Base-by-base conservation (phyloP, 208 protist species). In the Acanthamoeba royreba region DNA sequence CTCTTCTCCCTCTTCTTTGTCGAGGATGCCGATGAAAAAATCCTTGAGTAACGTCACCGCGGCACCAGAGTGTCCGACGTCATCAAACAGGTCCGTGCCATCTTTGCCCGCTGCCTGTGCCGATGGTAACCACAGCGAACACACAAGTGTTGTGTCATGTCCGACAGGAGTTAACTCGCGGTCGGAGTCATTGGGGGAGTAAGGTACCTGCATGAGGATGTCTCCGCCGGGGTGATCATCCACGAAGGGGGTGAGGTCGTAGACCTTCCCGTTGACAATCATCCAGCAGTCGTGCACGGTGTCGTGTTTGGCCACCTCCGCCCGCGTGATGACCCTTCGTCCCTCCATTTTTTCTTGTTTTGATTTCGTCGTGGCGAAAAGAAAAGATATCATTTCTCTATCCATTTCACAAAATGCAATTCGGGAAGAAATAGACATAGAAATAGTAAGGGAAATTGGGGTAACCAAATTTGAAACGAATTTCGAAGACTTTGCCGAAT, bases 171-270 rank as follows among this genome's bases (percentile, higher is more conserved):
- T n/a, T n/a, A n/a, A n/a, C n/a, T n/a, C n/a, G n/a, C n/a, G n/a
- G n/a, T n/a, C n/a, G n/a, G n/a, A n/a, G n/a, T n/a, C n/a, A n/a
- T n/a, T n/a, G 46, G 28, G 3, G 2, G 83, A 90, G 46, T 22
- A 63, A 3, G 15, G 4, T 66, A 90, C 83, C 15, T 90, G 47
- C 46, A 77, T 35, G 25, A 92, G 22, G 87, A 92, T 92, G 61
- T 92, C 87, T 40, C 87, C 87, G 31, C 87, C 87, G 1, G 87
- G 87, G 45, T 92, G 87, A 4, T 92, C 87, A 52, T 92, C 49
- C 4, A 92, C 58, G 35, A 77, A 92, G 11, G 22, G 38, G 4
- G 87, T 92, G n/a, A 92, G 13, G 38, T 92, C 61, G 45, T 92
- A 92, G 17, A 92, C 87, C 45, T 79, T 69, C 13, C 87, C 87